Percentiles rank a stretch among this genome's conserved stretches.
These are phyloP conservation scores for Ceratobasidium sp. DNA, from an alignment of 1,284 basidiomycete genomes.

Conservation along the genomic window DNA sequence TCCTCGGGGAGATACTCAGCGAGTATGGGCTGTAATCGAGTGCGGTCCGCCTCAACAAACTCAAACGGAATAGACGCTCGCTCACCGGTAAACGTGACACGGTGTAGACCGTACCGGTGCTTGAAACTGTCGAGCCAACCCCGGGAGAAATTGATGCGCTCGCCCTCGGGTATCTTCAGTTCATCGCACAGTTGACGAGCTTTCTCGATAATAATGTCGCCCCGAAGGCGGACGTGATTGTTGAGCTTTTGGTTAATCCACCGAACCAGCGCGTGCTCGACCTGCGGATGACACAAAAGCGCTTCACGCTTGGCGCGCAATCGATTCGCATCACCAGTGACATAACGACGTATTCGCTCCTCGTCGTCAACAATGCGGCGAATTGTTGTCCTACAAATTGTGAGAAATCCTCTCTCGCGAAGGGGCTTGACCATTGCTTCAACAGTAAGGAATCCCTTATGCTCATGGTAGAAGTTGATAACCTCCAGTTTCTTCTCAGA, in stretches of 20 bases:
- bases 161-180: neutral
- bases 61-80: neutral
- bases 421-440: neutral
- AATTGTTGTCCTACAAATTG: conserved; percentile 4
- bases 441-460: neutral
- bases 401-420: neutral
- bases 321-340: neutral
- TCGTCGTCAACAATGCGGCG: neutral
- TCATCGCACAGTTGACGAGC: neutral
- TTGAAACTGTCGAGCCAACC: conserved; percentile 18
- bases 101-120: conserved; percentile 44
- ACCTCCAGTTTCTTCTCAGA: conserved; percentile 6
- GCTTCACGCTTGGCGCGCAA: neutral
- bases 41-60: neutral
- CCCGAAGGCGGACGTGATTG: neutral
- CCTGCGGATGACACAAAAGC: conserved; percentile 51
- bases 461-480: neutral
- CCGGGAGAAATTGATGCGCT: neutral
- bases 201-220: neutral
- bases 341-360: neutral
- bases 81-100: conserved; percentile 50
- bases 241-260: conserved; percentile 54
- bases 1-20: conserved; percentile 47
- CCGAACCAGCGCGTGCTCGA: conserved; percentile 52
- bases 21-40: conserved; percentile 4